phyloP scores from a whole-genome alignment of 176 grass and related monocot genomes.

The Aegilops umbellulata region DNA sequence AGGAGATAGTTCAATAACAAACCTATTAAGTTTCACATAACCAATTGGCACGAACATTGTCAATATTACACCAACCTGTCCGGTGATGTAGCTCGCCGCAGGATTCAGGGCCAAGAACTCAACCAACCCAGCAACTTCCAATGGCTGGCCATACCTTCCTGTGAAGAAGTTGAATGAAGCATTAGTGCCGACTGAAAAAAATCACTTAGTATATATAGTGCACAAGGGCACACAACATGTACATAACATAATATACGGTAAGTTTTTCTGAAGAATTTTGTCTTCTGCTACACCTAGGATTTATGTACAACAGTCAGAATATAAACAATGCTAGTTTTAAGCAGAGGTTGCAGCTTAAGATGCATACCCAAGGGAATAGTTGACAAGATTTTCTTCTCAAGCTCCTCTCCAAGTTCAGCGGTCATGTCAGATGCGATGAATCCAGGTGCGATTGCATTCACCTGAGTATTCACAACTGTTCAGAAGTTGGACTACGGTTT shows the following conservation, averaged over 20 bases:
- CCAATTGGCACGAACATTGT: neutral
- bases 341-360: neutral
- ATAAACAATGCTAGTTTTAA: neutral
- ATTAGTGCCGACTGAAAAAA: neutral
- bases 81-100: conserved; percentile 43
- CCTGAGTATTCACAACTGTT: conserved; percentile 52
- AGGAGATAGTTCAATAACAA: neutral
- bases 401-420: conserved; percentile 76
- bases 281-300: neutral
- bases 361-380: conserved; percentile 80
- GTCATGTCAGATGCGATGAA: conserved; percentile 98
- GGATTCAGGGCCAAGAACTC: conserved; percentile 48
- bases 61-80: conserved; percentile 39
- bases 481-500: neutral
- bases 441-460: conserved; percentile 92
- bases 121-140: conserved; percentile 52
- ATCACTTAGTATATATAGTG: neutral
- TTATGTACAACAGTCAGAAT: neutral
- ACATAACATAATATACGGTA: neutral
- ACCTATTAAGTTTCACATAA: neutral
- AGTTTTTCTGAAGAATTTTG: neutral
- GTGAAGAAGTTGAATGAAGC: conserved; percentile 7
- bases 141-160: conserved; percentile 83
- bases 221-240: neutral
- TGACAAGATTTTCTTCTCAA: conserved; percentile 88